Evolutionary conservation across 1,284 basidiomycete genomes (phyloP).

Genomic region (Bjerkandera adusta): DNA sequence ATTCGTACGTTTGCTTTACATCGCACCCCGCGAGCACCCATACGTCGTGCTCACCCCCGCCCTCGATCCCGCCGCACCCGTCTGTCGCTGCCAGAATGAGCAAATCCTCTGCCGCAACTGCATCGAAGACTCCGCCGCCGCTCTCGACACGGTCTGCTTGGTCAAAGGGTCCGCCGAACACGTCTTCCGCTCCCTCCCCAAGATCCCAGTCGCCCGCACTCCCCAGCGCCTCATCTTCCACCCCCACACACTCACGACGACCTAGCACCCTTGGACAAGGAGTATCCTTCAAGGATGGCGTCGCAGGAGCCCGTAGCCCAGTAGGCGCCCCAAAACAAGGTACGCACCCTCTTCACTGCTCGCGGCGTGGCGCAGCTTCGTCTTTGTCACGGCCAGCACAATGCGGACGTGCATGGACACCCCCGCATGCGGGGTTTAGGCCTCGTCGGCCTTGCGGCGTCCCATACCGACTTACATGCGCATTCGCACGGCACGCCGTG

Average conservation of each 20-base stretch:
- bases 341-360: constrained; percentile 29
- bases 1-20: constrained; percentile 48
- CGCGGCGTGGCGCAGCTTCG: background rate
- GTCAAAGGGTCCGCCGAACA: constrained; percentile 75
- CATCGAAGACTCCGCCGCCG: constrained; percentile 66
- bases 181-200: constrained; percentile 54
- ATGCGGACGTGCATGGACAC: background rate
- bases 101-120: constrained; percentile 74
- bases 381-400: background rate
- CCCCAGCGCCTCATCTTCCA: constrained; percentile 41
- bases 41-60: constrained; percentile 17
- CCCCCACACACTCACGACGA: constrained; percentile 63
- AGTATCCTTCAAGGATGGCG: constrained; percentile 73
- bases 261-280: constrained; percentile 68
- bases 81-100: constrained; percentile 76
- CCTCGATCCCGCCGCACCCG: constrained; percentile 12
- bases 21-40: constrained; percentile 5
- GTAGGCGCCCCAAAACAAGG: constrained; percentile 57
- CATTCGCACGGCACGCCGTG: constrained; percentile 5
- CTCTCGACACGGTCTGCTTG: constrained; percentile 78
- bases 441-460: constrained; percentile 1
- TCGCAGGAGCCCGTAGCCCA: constrained; percentile 37
- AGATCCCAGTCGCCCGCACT: constrained; percentile 76
- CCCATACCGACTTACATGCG: constrained; percentile 14
- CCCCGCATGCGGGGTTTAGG: background rate